Base-by-base conservation (phyloP, 495 filamentous ascomycete species). In the Xylona heveae region DNA sequence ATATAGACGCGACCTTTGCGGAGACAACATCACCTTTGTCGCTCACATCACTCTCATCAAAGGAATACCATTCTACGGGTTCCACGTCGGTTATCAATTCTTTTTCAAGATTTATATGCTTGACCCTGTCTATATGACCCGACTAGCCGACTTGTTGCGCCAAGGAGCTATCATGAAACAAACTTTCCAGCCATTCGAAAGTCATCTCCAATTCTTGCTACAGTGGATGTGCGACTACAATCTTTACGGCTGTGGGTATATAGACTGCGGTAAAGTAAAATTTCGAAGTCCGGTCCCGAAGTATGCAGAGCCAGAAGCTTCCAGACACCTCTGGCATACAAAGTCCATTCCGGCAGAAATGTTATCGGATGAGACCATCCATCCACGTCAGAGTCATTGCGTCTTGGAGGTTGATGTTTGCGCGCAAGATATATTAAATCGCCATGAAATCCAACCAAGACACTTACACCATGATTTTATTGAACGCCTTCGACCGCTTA, bases 171-270 rank as follows among this genome's bases (percentile, higher is more conserved):
- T 97, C 28, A 67, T 95, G 68, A 74, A 77, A 43, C 68, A 61
- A 28, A 57, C 64, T 6, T 70, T 95, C 21, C 88, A 97, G 42
- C 84, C 88, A 2, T 88, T 83, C 47, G 88, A 97, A 51, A 81
- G 75, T 29, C 90, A 95, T 50, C 49, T 95, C 25, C 76, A 90
- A 49, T 95, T 77, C 51, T 52, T 93, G 6, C 63, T 84, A 1
- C 90, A 94, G 55, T 95, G 90, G 69, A 93, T 95, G 85, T 77
- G 74, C 40, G 90, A 97, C 46, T 95, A 82, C 60, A 95, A 91
- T 41, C 59, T 97, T 41, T 93, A 85, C 46, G 88, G 88, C 7
- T 97, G 88, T 46, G 71, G 66, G 19, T 93, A 80, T 44, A 72
- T 97, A 48, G 64, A 74, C 30, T 78, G 72, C 41, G 50, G 48